Evolutionary conservation across 441 rosid species (phyloP), one percentile per base, ranked within the genome.

Genomic region (Theobroma grandiflorum): DNA sequence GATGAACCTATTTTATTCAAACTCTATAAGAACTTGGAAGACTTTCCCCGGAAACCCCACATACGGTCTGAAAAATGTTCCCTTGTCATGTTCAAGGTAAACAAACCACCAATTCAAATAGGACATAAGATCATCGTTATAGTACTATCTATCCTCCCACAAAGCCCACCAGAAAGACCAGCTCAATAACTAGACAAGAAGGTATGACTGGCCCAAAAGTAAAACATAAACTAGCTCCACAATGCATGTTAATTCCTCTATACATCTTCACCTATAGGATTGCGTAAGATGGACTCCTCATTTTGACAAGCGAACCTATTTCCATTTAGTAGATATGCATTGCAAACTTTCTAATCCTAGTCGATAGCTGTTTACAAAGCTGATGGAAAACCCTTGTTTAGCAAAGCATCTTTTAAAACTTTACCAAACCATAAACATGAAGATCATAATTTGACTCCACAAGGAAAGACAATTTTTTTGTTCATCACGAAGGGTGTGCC

Each of bases 21-120:
- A 43, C 16, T 40, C 71, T 8, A 37, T 8, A 40, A 18, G 14
- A 66, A 16, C 47, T 72, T 2, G 57, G 55, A 53, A 72, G 37
- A 18, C n/a, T 18, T 71, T 52, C 20, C 1, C 14, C 31, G 16
- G 31, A 35, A 72, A 35, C 31, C 62, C 61, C 31, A 35, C 42
- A 16, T 52, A 50, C 52, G 10, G 31, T 37, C n/a, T 35, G 2
- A 72, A 53, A 70, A 55, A 35, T 53, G 64, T 26, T 53, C 65
- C 35, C 58, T 40, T 14, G 53, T 20, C 77, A 57, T 20, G 66
- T 14, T 77, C 76, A 55, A 45, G 16, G 35, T 47, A 55, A 64
- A 70, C 15, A 65, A 42, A 55, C 66, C 6, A 43, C 69, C 53
- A 50, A 33, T 45, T 55, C 61, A 52, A 53, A 72, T 22, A 8